These are phyloP conservation scores for Tremella fuciformis DNA, from an alignment of 768 basidiomycete genomes.

Conservation along the genomic window DNA sequence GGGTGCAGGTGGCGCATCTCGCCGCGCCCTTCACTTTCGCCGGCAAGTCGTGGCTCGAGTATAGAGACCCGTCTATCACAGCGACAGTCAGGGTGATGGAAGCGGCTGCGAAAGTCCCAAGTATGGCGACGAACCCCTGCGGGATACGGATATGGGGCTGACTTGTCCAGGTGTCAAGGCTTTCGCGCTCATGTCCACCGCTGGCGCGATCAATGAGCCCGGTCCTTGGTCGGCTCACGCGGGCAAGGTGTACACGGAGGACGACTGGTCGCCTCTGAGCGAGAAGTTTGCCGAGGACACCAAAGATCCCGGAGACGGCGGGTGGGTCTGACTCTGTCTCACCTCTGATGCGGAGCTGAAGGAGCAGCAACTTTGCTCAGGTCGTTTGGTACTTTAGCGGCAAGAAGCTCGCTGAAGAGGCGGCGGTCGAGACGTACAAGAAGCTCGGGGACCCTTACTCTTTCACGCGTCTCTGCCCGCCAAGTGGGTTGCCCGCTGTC, in stretches of 20 bases:
- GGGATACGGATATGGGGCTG: not conserved
- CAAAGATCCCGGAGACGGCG: conserved; percentile 8
- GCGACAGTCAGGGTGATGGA: conserved; percentile 36
- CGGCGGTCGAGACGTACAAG: conserved; percentile 17
- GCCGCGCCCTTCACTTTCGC: conserved; percentile 34
- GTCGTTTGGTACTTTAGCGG: conserved; percentile 38
- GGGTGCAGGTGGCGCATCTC: conserved; percentile 24
- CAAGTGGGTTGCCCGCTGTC: not conserved
- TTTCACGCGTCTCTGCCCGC: not conserved
- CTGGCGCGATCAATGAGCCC: conserved; percentile 27
- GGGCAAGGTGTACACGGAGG: conserved; percentile 36
- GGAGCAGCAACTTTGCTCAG: not conserved
- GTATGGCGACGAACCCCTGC: conserved; percentile 11
- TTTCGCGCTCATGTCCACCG: conserved; percentile 28
- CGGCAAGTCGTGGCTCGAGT: conserved; percentile 30
- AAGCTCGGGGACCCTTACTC: not conserved
- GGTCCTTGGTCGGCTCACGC: conserved; percentile 23
- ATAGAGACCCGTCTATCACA: conserved; percentile 31
- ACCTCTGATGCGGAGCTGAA: not conserved
- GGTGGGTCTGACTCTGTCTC: conserved; percentile 15
- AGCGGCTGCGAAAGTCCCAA: conserved; percentile 32
- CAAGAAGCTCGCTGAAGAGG: conserved; percentile 40
- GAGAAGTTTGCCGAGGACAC: conserved; percentile 28
- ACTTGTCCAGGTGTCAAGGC: conserved; percentile 25
- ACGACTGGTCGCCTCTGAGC: conserved; percentile 39